Percentiles rank a stretch among this genome's conserved stretches.
These are phyloP conservation scores for Stemphylium beticola DNA, from an alignment of 2,329 filamentous ascomycete genomes.

Conservation along the genomic window DNA sequence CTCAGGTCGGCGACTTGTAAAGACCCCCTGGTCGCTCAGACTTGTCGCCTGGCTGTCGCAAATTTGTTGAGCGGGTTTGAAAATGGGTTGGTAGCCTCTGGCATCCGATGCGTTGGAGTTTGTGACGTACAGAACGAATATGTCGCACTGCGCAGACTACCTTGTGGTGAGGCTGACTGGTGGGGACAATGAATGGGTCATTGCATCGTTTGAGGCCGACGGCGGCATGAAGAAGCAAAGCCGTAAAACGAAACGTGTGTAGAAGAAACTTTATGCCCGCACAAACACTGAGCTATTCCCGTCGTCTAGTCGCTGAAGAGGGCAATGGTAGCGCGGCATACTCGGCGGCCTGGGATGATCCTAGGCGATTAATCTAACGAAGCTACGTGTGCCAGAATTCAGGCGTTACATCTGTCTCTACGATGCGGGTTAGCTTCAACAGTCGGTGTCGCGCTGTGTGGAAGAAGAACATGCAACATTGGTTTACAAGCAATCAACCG, in stretches of 20 bases:
- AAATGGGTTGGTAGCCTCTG: not conserved
- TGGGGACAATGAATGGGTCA: not conserved
- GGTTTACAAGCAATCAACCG: not conserved
- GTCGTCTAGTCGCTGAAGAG: not conserved
- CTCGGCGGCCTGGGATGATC: no score
- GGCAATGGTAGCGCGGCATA: not conserved
- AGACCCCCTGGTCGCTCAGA: not conserved
- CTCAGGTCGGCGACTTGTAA: slow-evolving; percentile 40
- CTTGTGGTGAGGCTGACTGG: no score
- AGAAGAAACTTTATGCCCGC: not conserved
- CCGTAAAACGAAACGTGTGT: slow-evolving; percentile 8
- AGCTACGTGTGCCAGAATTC: no score
- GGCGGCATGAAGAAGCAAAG: not conserved
- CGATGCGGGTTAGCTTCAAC: no score
- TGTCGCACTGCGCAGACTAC: no score
- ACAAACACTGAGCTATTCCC: not conserved
- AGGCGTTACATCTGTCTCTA: no score
- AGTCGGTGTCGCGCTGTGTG: no score
- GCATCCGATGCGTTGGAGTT: no score
- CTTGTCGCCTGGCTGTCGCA: not conserved
- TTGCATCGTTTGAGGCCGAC: not conserved
- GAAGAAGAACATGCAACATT: no score
- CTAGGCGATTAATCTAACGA: no score
- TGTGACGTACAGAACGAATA: no score
- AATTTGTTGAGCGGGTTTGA: slow-evolving; percentile 2